Evolutionary conservation across 352 stramenopile genomes (phyloP), one percentile per base, ranked within the genome.

Genomic region (Phytopythium litorale): DNA sequence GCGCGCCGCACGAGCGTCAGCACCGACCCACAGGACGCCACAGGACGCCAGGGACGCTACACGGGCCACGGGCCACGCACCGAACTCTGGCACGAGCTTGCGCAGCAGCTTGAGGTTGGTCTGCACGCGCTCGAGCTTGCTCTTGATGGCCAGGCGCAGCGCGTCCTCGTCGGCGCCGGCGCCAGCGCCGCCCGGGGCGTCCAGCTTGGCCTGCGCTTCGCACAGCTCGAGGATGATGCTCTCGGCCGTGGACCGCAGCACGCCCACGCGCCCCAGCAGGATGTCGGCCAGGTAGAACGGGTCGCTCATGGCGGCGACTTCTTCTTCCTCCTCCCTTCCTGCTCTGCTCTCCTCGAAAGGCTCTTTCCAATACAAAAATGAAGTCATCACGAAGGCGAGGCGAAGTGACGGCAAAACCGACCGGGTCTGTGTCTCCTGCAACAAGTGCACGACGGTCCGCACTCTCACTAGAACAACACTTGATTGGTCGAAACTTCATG

Each of bases 261-360:
- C 86, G 66, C 84, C 86, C 45, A 95, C 86, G 52, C 86, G 84
- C 38, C 86, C 86, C 32, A 92, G 65, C 33, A 95, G 67, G 70
- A 95, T 95, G 63, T 95, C 86, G 9, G 86, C 86, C 35, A 95
- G 72, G 61, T 92, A 92, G 72, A 95, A 92, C 60, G 86, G 86
- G 61, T 95, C 86, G 70, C 86, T 92, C 86, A 95, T 95, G 42
- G 18, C 48, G 2, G 18, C 6, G 1, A 3, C 28, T 18, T 23
- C 18, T 15, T 23, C 28, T 32, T 32, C 28, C 28, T 32, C 28
- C 28, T 32, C 12, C 5, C 4, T 28, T 4, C 19, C n/a, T 1
- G 40, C 15, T 23, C 6, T 13, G n/a, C n/a, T n/a, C n/a, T n/a
- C n/a, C n/a, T n/a, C n/a, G n/a, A n/a, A n/a, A n/a, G n/a, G n/a